Conservation (phyloP, 2,329 filamentous ascomycete species). For the Sporothrix sp. region DNA sequence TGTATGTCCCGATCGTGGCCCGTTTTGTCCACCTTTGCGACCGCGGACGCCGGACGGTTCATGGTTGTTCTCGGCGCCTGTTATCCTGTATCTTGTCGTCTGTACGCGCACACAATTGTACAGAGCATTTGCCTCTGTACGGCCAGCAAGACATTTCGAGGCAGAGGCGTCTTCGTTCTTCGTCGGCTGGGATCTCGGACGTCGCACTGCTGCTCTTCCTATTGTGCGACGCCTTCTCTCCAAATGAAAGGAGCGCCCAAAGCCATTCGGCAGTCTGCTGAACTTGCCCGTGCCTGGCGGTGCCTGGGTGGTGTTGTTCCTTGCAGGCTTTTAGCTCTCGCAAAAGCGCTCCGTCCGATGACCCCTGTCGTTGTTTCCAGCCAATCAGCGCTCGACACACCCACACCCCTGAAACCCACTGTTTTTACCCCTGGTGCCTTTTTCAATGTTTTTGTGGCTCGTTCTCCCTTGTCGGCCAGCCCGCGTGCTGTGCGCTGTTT, state of each 20-base stretch:
- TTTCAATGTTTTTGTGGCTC: not conserved
- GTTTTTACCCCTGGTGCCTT: constrained; percentile 4
- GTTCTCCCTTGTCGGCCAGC: not conserved
- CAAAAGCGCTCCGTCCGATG: not conserved
- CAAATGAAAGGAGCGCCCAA: constrained; percentile 6
- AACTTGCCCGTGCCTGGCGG: not conserved
- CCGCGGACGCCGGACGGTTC: too few species aligned
- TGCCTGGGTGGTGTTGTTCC: constrained; percentile 5
- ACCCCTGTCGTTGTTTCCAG: not conserved
- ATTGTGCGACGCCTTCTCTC: not conserved
- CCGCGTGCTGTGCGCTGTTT: not conserved
- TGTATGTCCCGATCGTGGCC: too few species aligned
- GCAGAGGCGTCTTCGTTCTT: not conserved
- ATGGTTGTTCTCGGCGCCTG: not conserved
- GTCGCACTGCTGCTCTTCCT: not conserved
- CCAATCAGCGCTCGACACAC: constrained; percentile 5
- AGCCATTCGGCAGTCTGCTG: too few species aligned
- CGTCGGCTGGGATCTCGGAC: constrained; percentile 1
- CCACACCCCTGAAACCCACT: not conserved
- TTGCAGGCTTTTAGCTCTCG: constrained; percentile 5
- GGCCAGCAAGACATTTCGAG: constrained; percentile 2
- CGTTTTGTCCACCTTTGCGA: too few species aligned
- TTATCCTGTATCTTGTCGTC: not conserved
- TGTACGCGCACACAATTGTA: not conserved
- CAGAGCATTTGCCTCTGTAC: too few species aligned